Conservation (phyloP, 2,329 filamentous ascomycete genomes). For the Dactylellina drechsleri region DNA sequence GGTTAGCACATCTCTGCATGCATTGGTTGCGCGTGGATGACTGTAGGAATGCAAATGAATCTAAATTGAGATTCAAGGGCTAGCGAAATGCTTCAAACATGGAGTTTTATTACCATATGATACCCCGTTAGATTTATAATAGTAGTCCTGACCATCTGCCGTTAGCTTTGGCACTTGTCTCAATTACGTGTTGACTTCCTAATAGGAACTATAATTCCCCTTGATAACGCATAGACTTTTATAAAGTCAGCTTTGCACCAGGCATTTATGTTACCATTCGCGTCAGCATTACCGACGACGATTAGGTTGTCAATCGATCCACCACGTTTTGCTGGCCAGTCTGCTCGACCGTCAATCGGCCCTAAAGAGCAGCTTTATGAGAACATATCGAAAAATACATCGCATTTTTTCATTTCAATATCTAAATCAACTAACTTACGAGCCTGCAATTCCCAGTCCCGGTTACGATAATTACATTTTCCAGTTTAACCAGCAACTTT, state of each 20-base stretch:
- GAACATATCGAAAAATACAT: no score
- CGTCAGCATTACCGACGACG: slow-evolving; percentile 7
- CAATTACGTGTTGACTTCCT: background rate
- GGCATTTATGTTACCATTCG: background rate
- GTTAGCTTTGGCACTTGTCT: background rate
- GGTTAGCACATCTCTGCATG: no score
- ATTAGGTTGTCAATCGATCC: slow-evolving; percentile 4
- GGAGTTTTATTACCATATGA: no score
- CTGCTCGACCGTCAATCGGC: background rate
- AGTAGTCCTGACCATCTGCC: no score
- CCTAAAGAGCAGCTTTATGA: slow-evolving; percentile 1
- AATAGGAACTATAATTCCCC: background rate
- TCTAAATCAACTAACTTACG: no score
- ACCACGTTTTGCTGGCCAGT: slow-evolving; percentile 26
- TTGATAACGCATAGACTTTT: slow-evolving; percentile 12
- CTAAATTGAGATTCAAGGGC: no score
- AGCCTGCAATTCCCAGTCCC: background rate
- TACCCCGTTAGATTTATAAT: no score
- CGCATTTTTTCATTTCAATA: no score
- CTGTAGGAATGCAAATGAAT: no score
- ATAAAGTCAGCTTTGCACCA: slow-evolving; percentile 11
- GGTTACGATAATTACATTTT: slow-evolving; percentile 24
- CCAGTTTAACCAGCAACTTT: background rate
- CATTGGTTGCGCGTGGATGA: no score
- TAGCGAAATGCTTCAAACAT: no score